Conservation (phyloP, 345 rosid species). For the Eucalyptus microcorys region DNA sequence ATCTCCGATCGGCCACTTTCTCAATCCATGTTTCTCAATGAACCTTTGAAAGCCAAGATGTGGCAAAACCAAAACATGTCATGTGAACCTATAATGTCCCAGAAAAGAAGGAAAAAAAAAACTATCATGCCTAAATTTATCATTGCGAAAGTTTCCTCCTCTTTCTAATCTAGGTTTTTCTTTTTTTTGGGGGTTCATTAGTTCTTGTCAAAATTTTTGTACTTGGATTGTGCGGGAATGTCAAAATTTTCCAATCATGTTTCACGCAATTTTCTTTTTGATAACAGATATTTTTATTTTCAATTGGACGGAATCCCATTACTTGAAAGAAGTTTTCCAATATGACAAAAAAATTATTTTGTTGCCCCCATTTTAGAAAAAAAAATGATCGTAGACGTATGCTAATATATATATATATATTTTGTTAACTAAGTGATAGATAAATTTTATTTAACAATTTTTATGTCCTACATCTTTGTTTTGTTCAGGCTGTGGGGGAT, state of each 20-base stretch:
- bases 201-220: neutral
- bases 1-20: neutral
- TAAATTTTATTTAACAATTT: neutral
- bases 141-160: neutral
- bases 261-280: neutral
- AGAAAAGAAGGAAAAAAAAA: no score
- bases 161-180: neutral
- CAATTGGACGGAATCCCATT: neutral
- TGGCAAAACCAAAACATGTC: neutral
- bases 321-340: neutral
- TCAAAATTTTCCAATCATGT: neutral
- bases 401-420: no score
- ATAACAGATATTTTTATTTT: neutral
- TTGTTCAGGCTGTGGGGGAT: neutral
- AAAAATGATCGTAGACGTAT: neutral
- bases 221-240: neutral
- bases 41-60: neutral
- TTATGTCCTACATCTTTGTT: neutral
- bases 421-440: neutral
- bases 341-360: neutral
- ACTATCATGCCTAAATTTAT: neutral
- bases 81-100: neutral
- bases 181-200: neutral
- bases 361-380: neutral
- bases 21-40: neutral